Conservation (phyloP, 202 grass and related monocot species). For the Setaria italica region DNA sequence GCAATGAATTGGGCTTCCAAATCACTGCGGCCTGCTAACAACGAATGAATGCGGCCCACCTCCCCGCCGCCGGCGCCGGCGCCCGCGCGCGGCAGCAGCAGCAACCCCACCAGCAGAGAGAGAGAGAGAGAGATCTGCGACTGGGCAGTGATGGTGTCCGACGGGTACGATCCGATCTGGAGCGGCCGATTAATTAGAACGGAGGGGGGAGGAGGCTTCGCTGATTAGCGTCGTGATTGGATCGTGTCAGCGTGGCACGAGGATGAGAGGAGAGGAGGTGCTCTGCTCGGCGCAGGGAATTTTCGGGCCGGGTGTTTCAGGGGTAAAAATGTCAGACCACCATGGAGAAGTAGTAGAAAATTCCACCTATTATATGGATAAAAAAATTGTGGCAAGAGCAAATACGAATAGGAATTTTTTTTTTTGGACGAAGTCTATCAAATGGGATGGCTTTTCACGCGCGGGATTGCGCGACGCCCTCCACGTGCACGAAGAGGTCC, state of each 20-base stretch:
- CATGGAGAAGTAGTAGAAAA: not conserved
- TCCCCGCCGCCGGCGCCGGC: too few relatives aligned
- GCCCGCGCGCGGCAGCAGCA: not conserved
- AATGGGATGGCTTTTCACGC: not conserved
- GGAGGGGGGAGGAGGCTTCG: not conserved
- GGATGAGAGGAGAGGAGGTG: not conserved
- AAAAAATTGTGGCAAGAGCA: not conserved
- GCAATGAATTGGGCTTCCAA: too few relatives aligned
- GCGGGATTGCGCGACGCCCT: not conserved
- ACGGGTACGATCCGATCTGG: slow-evolving; percentile 37
- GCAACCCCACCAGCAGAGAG: not conserved
- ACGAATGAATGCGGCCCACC: too few relatives aligned
- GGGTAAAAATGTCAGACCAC: not conserved
- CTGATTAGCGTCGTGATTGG: slow-evolving; percentile 20
- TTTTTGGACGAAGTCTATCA: not conserved
- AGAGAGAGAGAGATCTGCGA: slow-evolving; percentile 11
- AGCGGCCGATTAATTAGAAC: slow-evolving; percentile 19
- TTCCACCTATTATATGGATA: not conserved
- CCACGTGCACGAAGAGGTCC: not conserved
- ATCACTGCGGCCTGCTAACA: too few relatives aligned
- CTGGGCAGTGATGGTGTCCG: not conserved
- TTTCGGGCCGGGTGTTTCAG: not conserved
- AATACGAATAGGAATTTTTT: too few relatives aligned
- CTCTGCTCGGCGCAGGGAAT: slow-evolving; percentile 9
- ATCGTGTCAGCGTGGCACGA: slow-evolving; percentile 40